phyloP scores from a whole-genome alignment of 2,329 filamentous ascomycete genomes.

The Diaporthe caulivora region DNA sequence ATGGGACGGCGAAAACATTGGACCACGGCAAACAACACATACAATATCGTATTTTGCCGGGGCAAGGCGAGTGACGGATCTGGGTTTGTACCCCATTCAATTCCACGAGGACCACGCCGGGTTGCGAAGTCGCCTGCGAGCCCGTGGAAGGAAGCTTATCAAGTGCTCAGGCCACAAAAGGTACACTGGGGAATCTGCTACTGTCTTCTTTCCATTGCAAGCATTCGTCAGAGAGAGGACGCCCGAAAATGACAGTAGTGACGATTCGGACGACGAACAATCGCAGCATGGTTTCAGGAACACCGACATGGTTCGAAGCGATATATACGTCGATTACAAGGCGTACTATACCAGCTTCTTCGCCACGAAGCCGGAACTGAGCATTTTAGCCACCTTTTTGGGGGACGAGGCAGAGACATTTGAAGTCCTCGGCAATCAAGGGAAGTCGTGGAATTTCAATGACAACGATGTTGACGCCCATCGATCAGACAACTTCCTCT shows the following conservation, averaged over 20 bases:
- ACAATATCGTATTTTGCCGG: neutral
- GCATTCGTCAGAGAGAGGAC: too few species aligned
- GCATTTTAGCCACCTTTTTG: accelerated
- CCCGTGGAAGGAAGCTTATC: neutral
- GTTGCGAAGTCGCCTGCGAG: neutral
- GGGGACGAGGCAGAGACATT: neutral
- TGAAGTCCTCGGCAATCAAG: neutral
- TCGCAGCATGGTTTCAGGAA: too few species aligned
- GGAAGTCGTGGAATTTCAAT: neutral
- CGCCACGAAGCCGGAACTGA: neutral
- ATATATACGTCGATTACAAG: neutral
- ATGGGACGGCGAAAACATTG: neutral
- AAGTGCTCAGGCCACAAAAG: neutral
- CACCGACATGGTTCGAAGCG: neutral
- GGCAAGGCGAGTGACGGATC: neutral
- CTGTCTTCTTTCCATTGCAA: too few species aligned
- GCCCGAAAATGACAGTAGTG: too few species aligned
- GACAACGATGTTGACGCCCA: neutral
- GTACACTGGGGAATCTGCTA: neutral
- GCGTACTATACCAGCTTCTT: neutral
- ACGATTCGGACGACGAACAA: too few species aligned
- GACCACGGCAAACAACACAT: neutral
- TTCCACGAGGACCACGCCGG: neutral
- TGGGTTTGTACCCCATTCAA: neutral
- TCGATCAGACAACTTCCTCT: neutral